Percentiles rank a stretch among this genome's conserved stretches.
phyloP scores from a whole-genome alignment of 768 basidiomycete genomes.

The Sarcomyxa edulis region DNA sequence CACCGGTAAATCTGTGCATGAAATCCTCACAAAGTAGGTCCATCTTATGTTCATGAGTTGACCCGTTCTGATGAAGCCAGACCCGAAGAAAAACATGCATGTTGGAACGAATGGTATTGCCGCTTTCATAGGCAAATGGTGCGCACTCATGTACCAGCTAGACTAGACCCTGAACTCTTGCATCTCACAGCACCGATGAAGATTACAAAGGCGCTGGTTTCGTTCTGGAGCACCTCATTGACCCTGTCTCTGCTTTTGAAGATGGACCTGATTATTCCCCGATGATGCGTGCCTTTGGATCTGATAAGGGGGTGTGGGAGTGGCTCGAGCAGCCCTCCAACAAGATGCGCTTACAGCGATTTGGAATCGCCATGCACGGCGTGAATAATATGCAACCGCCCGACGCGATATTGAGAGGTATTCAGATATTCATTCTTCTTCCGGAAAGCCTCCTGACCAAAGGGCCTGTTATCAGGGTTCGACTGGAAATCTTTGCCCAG shows the following conservation, averaged over 20 bases:
- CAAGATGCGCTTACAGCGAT: not conserved
- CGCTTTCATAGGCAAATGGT: conserved; percentile 16
- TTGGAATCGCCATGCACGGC: conserved; percentile 8
- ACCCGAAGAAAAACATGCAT: conserved; percentile 47
- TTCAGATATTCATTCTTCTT: conserved; percentile 1
- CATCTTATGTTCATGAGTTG: not conserved
- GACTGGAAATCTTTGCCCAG: conserved; percentile 18
- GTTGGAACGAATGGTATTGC: conserved; percentile 14
- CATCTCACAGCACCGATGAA: conserved; percentile 14
- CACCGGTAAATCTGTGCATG: conserved; percentile 17
- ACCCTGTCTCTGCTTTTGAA: conserved; percentile 5
- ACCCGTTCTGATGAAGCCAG: conserved; percentile 23
- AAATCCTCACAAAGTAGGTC: conserved; percentile 16
- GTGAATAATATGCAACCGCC: not conserved
- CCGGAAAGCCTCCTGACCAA: not conserved
- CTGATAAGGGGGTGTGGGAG: conserved; percentile 3
- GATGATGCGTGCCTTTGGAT: conserved; percentile 5
- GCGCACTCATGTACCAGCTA: not conserved
- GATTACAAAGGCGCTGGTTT: conserved; percentile 13
- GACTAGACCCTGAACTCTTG: not conserved
- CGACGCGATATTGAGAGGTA: not conserved
- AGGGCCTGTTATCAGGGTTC: conserved; percentile 10
- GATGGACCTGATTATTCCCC: conserved; percentile 8
- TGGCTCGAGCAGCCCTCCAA: conserved; percentile 8
- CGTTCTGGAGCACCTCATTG: conserved; percentile 11